Percentiles rank a stretch among this genome's conserved stretches.
These are phyloP conservation scores for Solanum hybrid DNA, from an alignment of 305 asterid genomes.

Conservation along the genomic window DNA sequence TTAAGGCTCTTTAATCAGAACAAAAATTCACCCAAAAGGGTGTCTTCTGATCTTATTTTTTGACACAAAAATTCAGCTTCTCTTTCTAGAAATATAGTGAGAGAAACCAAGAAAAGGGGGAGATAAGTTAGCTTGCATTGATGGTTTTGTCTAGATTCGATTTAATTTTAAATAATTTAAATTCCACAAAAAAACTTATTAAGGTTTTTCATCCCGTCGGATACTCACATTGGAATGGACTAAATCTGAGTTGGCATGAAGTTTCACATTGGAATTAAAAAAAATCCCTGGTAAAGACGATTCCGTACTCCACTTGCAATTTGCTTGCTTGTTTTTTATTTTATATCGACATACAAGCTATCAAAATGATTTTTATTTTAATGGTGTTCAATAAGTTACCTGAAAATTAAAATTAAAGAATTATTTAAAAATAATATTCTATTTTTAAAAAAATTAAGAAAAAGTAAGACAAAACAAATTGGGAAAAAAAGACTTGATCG, in stretches of 20 bases:
- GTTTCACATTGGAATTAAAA: neutral
- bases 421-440: neutral
- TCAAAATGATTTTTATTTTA: neutral
- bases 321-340: too few relatives aligned
- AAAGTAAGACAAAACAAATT: too few relatives aligned
- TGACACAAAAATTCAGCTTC: neutral
- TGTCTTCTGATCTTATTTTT: neutral
- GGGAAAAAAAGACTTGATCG: neutral
- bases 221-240: too few relatives aligned
- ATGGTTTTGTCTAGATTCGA: neutral
- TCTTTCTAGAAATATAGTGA: neutral
- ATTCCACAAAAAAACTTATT: neutral
- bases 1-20: neutral
- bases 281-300: too few relatives aligned
- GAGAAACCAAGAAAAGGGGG: neutral
- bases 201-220: too few relatives aligned
- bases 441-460: too few relatives aligned
- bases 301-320: neutral
- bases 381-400: neutral
- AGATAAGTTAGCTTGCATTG: neutral
- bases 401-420: neutral
- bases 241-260: rapidly evolving
- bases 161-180: neutral
- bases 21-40: slow-evolving; percentile 1
- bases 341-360: neutral